Evolutionary conservation across 768 basidiomycete species (phyloP), one percentile per base, ranked within the genome.

Genomic region (Mycena olivaceomarginata): DNA sequence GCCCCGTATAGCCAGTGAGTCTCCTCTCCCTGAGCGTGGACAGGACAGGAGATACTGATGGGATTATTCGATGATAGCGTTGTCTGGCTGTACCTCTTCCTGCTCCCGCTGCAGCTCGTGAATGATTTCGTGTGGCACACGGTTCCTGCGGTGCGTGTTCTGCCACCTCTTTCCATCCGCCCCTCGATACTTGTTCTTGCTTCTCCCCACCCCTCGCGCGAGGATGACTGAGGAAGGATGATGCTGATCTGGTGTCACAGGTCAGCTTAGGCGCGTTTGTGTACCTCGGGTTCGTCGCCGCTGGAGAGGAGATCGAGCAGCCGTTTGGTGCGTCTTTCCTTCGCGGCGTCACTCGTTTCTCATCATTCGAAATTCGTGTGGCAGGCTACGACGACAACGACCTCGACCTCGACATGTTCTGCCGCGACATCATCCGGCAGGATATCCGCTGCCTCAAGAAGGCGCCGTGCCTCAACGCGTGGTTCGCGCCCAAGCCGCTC

Each of bases 21-120:
- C 2, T 53, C 22, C 37, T 53, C 40, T 22, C 18, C 16, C 12
- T 18, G 16, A 16, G 46, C 46, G 46, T 4, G 46, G 16, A 13
- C 6, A 15, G 15, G 15, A 6, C 15, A 48, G 6, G 46, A 18
- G 9, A 25, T 41, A 43, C 31, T 62, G 20, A 31, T 43, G 16
- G 46, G n/a, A 4, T 31, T 31, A 31, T 9, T 71, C 45, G 15
- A 22, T 56, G 0, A 1, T 31, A 90, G 92, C 80, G 93, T 92
- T 45, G 92, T 94, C 41, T 94, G 92, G 93, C 80, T 93, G 39
- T 96, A 94, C 83, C 89, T 95, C 1, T 94, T 95, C 87, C 92
- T 94, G 84, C 87, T 96, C 1, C 95, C 94, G 0, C 94, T 96
- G 88, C 94, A 96, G 83, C 88, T 95, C 8, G 90, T 93, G 59